These are phyloP conservation scores for Physcomitrium patens DNA, from an alignment of 225 moss, liverwort and hornwort genomes.

Conservation along the genomic window DNA sequence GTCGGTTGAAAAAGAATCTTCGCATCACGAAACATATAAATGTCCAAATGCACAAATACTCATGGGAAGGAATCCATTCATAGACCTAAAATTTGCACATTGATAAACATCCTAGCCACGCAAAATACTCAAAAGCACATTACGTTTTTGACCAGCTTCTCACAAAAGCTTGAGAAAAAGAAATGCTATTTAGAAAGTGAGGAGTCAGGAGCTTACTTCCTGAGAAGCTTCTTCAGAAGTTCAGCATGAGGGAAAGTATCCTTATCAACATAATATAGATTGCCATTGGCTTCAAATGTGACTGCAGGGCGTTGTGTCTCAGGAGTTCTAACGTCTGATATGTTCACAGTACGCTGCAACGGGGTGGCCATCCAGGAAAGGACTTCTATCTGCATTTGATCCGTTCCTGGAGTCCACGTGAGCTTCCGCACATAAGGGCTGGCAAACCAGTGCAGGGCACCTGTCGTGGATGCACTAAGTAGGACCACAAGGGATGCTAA, in stretches of 20 bases:
- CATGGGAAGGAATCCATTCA: too few relatives aligned
- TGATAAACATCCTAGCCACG: too few relatives aligned
- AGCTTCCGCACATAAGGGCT: conserved; percentile 84
- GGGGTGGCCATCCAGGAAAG: conserved; percentile 85
- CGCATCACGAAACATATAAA: too few relatives aligned
- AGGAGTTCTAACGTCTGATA: conserved; percentile 65
- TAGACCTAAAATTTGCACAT: too few relatives aligned
- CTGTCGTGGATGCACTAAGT: conserved; percentile 83
- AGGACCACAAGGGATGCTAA: conserved; percentile 73
- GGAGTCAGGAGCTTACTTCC: conserved; percentile 31
- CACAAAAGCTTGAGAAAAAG: too few relatives aligned
- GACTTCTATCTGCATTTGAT: conserved; percentile 73
- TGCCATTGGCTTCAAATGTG: conserved; percentile 71
- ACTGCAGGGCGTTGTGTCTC: conserved; percentile 77
- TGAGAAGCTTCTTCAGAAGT: conserved; percentile 66
- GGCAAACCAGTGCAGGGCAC: conserved; percentile 82
- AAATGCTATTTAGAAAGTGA: too few relatives aligned
- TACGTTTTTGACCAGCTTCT: too few relatives aligned
- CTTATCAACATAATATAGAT: conserved; percentile 80
- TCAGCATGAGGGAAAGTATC: conserved; percentile 77
- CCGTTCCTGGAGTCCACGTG: conserved; percentile 75
- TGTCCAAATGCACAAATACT: too few relatives aligned
- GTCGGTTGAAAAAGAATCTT: too few relatives aligned
- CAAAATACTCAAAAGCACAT: too few relatives aligned
- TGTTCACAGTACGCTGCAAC: conserved; percentile 49